These are phyloP conservation scores for Podila epicladia DNA, from an alignment of 192 early-diverging fungal genomes.

Conservation along the genomic window DNA sequence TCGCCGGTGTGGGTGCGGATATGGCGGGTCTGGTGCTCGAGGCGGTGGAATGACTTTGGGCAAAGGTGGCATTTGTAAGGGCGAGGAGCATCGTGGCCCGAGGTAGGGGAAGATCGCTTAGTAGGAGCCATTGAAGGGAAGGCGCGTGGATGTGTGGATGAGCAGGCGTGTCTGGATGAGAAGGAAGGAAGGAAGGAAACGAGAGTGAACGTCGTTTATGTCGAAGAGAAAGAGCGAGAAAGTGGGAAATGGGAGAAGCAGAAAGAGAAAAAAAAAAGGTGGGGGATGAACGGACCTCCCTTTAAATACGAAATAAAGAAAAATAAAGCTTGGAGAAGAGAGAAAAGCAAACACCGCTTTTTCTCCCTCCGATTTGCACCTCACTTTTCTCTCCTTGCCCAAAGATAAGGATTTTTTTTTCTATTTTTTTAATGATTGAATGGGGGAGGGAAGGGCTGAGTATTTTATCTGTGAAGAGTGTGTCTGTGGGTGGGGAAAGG, in stretches of 20 bases:
- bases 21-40: conserved; percentile 89
- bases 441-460: background rate
- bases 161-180: too few relatives aligned
- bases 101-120: conserved; percentile 42
- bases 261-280: conserved; percentile 6
- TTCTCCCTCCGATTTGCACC: too few relatives aligned
- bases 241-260: conserved; percentile 5
- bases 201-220: conserved; percentile 53
- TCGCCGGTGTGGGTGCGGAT: conserved; percentile 89
- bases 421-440: background rate
- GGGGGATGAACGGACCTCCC: too few relatives aligned
- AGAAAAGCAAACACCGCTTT: background rate
- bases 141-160: background rate
- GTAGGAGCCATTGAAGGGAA: conserved; percentile 10
- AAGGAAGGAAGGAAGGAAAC: conserved; percentile 8
- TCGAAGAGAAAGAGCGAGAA: background rate
- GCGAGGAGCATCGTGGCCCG: conserved; percentile 64
- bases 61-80: conserved; percentile 72
- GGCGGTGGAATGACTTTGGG: conserved; percentile 77
- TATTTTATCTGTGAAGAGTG: background rate
- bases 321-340: background rate
- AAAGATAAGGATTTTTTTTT: too few relatives aligned
- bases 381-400: too few relatives aligned
- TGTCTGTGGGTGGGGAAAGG: background rate
- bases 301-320: conserved; percentile 1